Evolutionary conservation across 2,329 filamentous ascomycete genomes (phyloP), one percentile per base, ranked within the genome.

Genomic region (Fusarium sp.): DNA sequence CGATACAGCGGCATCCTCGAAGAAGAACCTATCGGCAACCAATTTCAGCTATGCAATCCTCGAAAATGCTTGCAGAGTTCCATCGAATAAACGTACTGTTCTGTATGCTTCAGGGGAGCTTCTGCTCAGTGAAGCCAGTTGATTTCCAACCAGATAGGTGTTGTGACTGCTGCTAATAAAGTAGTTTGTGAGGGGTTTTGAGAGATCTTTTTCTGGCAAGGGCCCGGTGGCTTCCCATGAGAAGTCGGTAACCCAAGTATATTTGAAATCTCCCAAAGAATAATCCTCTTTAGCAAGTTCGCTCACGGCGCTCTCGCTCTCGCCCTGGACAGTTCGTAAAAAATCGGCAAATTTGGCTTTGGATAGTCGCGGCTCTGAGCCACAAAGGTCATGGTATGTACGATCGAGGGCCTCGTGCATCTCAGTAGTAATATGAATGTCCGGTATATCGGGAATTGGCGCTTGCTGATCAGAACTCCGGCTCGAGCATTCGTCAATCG

Each of bases 131-230:
- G 94, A 94, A 67, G 90, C 91, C 44, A 96, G 86, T 81, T 98
- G 95, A 77, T 97, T 94, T 5, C 95, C 95, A 4, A 91, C 91
- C 45, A 97, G 85, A 80, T 97, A 98, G 1, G 95, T 98, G 80
- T 98, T 98, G 84, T 98, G 95, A 78, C 94, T 97, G 74, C 94
- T 97, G 70, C 92, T 97, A 80, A 98, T 95, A 81, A 94, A 98
- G 83, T 98, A 98, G 79, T 97, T 94, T 51, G 92, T 93, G 64
- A 97, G 86, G 8, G 94, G 93, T 58, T 88, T 89, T 1, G 87
- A 87, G 37, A 90, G 79, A 78, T 94, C 91, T 64, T 89, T 85
- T 70, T 82, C 77, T 35, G 83, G 80, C 27, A 82, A 79, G n/a
- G 85, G 84, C 71, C 78, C 81, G 25, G 82, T 74, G 8, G 87